Base-by-base conservation (phyloP, 768 basidiomycete genomes). In the Cystoderma amianthinum region DNA sequence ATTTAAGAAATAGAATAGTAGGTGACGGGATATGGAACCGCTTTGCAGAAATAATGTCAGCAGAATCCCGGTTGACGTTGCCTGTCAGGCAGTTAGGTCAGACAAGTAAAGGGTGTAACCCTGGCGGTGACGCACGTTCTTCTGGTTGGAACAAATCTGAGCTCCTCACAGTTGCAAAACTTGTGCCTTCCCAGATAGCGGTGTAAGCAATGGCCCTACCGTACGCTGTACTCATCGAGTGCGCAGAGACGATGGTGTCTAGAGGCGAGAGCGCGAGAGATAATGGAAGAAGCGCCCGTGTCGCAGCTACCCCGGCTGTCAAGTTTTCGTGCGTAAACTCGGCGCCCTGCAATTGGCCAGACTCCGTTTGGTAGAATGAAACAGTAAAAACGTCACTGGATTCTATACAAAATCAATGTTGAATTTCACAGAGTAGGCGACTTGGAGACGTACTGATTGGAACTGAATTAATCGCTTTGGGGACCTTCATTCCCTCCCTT, bases 271-370 rank as follows among this genome's bases (percentile, higher is more conserved):
- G 50, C 10, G 77, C 66, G 51, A 79, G 78, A 17, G 85, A 75
- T 7, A 79, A 65, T 2, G 93, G 91, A 49, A 95, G 77, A 16
- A 93, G 56, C 3, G 80, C 76, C 24, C 85, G 80, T 17, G 79
- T 66, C 2, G 85, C 85, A 0, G 89, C 79, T n/a, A 93, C 83
- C 23, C 89, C 93, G 3, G 93, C 88, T 2, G 90, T 94, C 44
- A 95, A 55, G 48, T 91, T 92, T 57, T 85, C 74, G 56, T 92
- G 88, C 0, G 88, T 88, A 22, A 93, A 62, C 44, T 80, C 79
- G 5, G 73, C 74, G 17, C 74, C 82, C 42, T 73, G 74, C 5
- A 83, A 55, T 28, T 70, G 65, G 23, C 82, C 76, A 15, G 68
- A 61, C 15, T 69, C 51, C 1, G 69, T 66, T 49, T 70, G 63